Evolutionary conservation across 164 flowering plant genomes (phyloP).

Genomic region (Macadamia tetraphylla): DNA sequence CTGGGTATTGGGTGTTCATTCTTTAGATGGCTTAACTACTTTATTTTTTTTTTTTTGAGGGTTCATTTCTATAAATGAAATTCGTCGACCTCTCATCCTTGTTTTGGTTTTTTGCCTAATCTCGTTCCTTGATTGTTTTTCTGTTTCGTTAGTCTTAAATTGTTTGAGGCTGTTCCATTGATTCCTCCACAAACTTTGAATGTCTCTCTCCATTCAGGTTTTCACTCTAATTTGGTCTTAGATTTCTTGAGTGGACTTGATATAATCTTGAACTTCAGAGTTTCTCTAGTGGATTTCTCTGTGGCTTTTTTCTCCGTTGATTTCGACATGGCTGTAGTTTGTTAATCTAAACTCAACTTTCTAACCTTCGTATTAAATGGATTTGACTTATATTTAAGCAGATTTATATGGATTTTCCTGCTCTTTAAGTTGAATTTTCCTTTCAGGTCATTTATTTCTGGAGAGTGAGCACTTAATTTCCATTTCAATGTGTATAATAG

Average conservation of each 20-base stretch:
- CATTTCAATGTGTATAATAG: too few species aligned
- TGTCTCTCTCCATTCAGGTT: neutral
- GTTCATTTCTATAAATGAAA: too few species aligned
- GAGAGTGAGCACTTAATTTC: too few species aligned
- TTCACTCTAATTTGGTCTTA: neutral
- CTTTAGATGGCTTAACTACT: too few species aligned
- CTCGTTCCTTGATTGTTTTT: neutral
- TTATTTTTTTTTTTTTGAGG: too few species aligned
- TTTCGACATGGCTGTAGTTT: neutral
- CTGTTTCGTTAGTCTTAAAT: neutral
- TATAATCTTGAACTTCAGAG: neutral
- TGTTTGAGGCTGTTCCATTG: neutral
- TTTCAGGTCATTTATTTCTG: neutral
- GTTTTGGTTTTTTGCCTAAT: neutral
- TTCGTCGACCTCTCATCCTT: too few species aligned
- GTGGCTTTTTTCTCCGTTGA: neutral
- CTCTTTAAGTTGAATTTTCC: too few species aligned
- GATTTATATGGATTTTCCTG: neutral
- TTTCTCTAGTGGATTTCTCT: neutral
- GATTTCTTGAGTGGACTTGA: slow-evolving; percentile 4
- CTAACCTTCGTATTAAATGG: neutral
- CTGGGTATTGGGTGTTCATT: neutral
- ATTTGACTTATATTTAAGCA: neutral
- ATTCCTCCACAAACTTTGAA: neutral
- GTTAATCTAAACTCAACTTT: neutral